Evolutionary conservation across 345 rosid species (phyloP).

Genomic region (Iberis pinnata): DNA sequence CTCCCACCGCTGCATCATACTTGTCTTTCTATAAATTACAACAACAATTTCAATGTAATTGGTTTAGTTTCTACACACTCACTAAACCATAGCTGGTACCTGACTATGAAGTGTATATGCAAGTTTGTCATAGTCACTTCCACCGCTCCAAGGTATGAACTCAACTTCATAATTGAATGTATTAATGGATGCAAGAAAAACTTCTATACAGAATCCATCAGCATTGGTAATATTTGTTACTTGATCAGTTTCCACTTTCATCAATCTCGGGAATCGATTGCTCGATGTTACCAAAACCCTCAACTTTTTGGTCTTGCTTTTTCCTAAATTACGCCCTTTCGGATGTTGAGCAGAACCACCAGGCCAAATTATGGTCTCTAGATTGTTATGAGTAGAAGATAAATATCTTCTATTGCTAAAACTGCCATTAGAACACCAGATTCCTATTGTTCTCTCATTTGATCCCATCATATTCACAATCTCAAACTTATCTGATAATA

Average conservation of each 20-base stretch:
- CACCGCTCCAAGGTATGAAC: slow-evolving; percentile 21
- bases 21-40: slow-evolving; percentile 23
- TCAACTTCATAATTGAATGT: slow-evolving; percentile 22
- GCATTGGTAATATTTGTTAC: neutral
- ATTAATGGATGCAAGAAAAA: slow-evolving; percentile 12
- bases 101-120: slow-evolving; percentile 11
- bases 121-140: slow-evolving; percentile 20
- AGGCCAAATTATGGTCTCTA: slow-evolving; percentile 34
- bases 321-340: neutral
- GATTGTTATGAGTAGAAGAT: slow-evolving; percentile 12
- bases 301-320: slow-evolving; percentile 11
- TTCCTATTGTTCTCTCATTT: slow-evolving; percentile 30
- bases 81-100: slow-evolving; percentile 14
- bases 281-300: slow-evolving; percentile 34
- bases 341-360: slow-evolving; percentile 30
- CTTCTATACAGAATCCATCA: slow-evolving; percentile 25
- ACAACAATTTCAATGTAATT: neutral
- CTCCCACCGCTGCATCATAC: slow-evolving; percentile 43
- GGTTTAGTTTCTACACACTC: neutral
- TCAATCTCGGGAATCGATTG: slow-evolving; percentile 22
- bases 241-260: slow-evolving; percentile 13
- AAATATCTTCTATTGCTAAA: slow-evolving; percentile 20
- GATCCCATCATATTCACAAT: slow-evolving; percentile 33
- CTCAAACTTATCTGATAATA: slow-evolving; percentile 25
- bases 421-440: slow-evolving; percentile 23